Conservation (phyloP, 345 rosid species). For the Sisymbrium altissimum region DNA sequence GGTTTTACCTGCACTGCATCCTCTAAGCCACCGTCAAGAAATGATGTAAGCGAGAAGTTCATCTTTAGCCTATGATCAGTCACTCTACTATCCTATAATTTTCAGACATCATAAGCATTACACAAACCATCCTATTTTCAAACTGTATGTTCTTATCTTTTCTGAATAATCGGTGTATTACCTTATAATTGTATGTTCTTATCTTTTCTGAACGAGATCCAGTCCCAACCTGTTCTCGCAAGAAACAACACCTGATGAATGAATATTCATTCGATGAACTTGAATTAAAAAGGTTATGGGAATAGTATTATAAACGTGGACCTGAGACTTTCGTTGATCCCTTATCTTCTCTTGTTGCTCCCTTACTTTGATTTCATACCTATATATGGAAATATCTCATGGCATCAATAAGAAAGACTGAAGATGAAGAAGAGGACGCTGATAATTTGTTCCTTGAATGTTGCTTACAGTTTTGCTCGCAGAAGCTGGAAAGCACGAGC, state of each 20-base stretch:
- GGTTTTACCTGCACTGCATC: conserved; percentile 72
- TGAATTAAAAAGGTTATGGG: neutral
- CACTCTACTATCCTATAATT: conserved; percentile 76
- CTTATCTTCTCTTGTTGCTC: conserved; percentile 87
- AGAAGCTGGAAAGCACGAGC: conserved; percentile 83
- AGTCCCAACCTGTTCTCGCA: conserved; percentile 67
- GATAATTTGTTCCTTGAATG: conserved; percentile 2
- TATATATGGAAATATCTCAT: conserved; percentile 38
- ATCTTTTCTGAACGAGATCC: conserved; percentile 97
- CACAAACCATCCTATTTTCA: neutral
- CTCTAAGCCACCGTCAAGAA: conserved; percentile 77
- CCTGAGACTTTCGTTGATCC: conserved; percentile 73
- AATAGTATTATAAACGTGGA: conserved; percentile 13
- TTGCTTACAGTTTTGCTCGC: conserved; percentile 84
- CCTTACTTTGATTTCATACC: conserved; percentile 87
- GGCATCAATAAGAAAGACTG: conserved; percentile 7
- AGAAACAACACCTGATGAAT: conserved; percentile 18
- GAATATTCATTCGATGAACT: neutral
- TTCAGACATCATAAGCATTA: conserved; percentile 9
- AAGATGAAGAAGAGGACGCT: neutral
- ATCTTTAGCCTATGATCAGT: conserved; percentile 94
- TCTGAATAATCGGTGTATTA: conserved; percentile 20
- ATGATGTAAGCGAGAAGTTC: conserved; percentile 79
- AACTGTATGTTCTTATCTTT: conserved; percentile 74
- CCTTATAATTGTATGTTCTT: conserved; percentile 93